Percentiles rank a stretch among this genome's conserved stretches.
Evolutionary conservation across 495 filamentous ascomycete genomes (phyloP).

Genomic region (Penicillium coprophilum): DNA sequence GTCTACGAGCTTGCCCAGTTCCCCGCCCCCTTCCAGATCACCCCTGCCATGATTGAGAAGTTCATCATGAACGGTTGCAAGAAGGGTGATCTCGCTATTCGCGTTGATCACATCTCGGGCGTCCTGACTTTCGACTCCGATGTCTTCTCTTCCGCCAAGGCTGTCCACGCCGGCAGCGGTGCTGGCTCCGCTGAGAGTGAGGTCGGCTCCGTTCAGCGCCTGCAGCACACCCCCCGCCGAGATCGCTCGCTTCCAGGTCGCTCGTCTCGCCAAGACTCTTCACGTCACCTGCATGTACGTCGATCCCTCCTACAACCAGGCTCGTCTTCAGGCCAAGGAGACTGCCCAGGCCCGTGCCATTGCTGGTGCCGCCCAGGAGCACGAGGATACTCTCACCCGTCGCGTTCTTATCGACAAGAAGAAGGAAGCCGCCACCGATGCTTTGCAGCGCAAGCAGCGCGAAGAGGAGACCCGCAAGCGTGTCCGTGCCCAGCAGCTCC

Average conservation of each 20-base stretch:
- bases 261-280: conserved; percentile 84
- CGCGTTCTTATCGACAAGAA: conserved; percentile 92
- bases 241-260: conserved; percentile 93
- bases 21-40: conserved; percentile 95
- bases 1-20: conserved; percentile 93
- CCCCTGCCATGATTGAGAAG: conserved; percentile 90
- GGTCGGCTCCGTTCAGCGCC: conserved; percentile 80
- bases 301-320: conserved; percentile 81
- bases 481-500: conserved; percentile 76
- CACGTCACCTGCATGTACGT: conserved; percentile 94
- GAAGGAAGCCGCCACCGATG: conserved; percentile 87
- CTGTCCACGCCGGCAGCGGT: conserved; percentile 78
- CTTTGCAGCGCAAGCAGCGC: conserved; percentile 81
- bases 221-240: conserved; percentile 96
- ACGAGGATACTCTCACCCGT: conserved; percentile 81
- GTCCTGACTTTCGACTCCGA: conserved; percentile 97
- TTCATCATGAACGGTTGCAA: conserved; percentile 99
- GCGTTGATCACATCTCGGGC: conserved; percentile 90
- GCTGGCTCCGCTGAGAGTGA: conserved; percentile 90
- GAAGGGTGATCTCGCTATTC: conserved; percentile 96
- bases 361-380: conserved; percentile 87
- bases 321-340: conserved; percentile 74
- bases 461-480: conserved; percentile 86
- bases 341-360: conserved; percentile 75
- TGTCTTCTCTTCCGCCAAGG: conserved; percentile 95